Conservation (phyloP, 2,329 filamentous ascomycete genomes). For the Fusarium sp. region DNA sequence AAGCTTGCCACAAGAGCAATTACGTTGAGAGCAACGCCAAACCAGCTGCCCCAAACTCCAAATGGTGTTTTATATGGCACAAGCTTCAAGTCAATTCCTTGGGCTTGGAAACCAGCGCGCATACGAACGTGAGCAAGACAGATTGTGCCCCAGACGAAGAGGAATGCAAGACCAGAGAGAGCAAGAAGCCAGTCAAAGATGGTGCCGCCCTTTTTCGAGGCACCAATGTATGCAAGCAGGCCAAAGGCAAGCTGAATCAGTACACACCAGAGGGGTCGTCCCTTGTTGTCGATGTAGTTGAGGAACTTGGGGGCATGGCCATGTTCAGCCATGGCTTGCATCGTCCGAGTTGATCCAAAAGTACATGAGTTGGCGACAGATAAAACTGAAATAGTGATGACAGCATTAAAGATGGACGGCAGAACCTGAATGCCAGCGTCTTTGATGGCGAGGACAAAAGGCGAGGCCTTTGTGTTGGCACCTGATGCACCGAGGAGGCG, state of each 20-base stretch:
- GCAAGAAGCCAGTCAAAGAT: constrained; percentile 85
- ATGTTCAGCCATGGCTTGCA: constrained; percentile 89
- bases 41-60: constrained; percentile 82
- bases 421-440: constrained; percentile 84
- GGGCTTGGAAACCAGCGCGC: constrained; percentile 76
- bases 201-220: constrained; percentile 66
- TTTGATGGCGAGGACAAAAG: constrained; percentile 91
- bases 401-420: constrained; percentile 91
- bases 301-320: constrained; percentile 81
- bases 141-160: constrained; percentile 87
- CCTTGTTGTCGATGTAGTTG: constrained; percentile 82
- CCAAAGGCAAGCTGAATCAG: constrained; percentile 73
- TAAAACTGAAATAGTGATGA: constrained; percentile 92
- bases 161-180: constrained; percentile 76
- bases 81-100: constrained; percentile 75
- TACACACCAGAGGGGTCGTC: constrained; percentile 82
- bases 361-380: constrained; percentile 93
- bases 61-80: constrained; percentile 84
- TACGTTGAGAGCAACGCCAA: constrained; percentile 79
- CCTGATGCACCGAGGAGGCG: constrained; percentile 68
- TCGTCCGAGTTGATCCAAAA: constrained; percentile 89
- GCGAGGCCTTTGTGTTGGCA: constrained; percentile 79
- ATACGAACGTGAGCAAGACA: constrained; percentile 92
- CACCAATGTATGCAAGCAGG: constrained; percentile 80
- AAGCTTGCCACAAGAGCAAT: constrained; percentile 85